Conservation (phyloP, 306 rosid species). For the Castanea mollissima region DNA sequence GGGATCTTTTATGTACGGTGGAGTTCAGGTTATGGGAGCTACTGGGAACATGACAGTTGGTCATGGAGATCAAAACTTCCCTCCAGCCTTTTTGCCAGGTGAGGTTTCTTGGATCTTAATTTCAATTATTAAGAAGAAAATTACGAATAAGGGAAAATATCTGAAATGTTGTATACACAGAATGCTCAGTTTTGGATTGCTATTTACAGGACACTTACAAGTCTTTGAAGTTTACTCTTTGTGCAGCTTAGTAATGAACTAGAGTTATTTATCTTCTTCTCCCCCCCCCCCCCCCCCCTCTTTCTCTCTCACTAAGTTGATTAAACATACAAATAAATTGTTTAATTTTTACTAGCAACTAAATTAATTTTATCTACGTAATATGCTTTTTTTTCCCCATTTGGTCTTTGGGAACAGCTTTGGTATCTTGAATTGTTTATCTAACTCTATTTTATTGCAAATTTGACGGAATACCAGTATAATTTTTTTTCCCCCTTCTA, state of each 20-base stretch:
- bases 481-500: not conserved
- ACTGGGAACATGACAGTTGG: slow-evolving; percentile 54
- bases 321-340: not conserved
- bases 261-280: not conserved
- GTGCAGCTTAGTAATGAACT: not conserved
- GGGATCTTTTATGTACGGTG: slow-evolving; percentile 66
- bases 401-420: not conserved
- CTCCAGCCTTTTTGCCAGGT: slow-evolving; percentile 92
- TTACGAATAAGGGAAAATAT: not conserved
- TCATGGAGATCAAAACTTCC: slow-evolving; percentile 86
- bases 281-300: no score
- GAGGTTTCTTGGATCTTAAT: slow-evolving; percentile 14
- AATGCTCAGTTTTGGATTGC: not conserved
- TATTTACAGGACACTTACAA: not conserved
- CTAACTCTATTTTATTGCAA: not conserved
- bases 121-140: not conserved
- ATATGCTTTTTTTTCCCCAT: not conserved
- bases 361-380: not conserved
- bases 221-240: not conserved
- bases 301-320: not conserved
- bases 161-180: not conserved
- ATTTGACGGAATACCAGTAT: not conserved
- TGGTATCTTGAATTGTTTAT: not conserved
- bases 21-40: slow-evolving; percentile 62
- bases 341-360: not conserved